These are phyloP conservation scores for Amauroascus niger DNA, from an alignment of 2,329 filamentous ascomycete genomes.

Conservation along the genomic window DNA sequence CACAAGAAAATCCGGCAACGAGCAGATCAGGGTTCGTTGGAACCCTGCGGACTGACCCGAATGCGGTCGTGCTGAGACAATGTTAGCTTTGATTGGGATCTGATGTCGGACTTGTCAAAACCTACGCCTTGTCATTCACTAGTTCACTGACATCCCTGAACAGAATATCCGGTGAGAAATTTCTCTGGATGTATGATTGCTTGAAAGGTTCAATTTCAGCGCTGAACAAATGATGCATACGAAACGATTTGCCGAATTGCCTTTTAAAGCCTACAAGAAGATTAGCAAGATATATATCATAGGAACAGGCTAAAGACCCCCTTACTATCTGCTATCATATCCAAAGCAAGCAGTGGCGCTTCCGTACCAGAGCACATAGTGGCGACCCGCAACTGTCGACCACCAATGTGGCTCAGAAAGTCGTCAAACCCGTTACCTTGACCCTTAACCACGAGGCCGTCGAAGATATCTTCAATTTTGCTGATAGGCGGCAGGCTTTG, in stretches of 20 bases:
- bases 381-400: constrained; percentile 45
- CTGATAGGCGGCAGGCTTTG: constrained; percentile 38
- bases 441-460: constrained; percentile 38
- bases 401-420: constrained; percentile 28
- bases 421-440: constrained; percentile 27
- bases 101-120: background rate
- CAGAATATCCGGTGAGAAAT: constrained; percentile 44
- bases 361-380: constrained; percentile 76
- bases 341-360: constrained; percentile 57
- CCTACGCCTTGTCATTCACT: constrained; percentile 42
- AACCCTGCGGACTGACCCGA: constrained; percentile 50
- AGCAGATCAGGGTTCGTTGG: constrained; percentile 54
- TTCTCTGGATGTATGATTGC: constrained; percentile 54
- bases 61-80: constrained; percentile 51
- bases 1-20: constrained; percentile 64
- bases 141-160: constrained; percentile 54
- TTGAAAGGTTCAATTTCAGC: constrained; percentile 56
- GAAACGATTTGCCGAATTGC: constrained; percentile 30
- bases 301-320: background rate
- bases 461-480: constrained; percentile 43
- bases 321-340: constrained; percentile 45
- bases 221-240: constrained; percentile 49
- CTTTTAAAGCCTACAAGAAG: constrained; percentile 26
- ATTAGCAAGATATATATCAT: background rate
- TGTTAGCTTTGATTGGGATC: constrained; percentile 6